Conservation (phyloP, 2,329 filamentous ascomycete species). For the Diplodia intermedia region DNA sequence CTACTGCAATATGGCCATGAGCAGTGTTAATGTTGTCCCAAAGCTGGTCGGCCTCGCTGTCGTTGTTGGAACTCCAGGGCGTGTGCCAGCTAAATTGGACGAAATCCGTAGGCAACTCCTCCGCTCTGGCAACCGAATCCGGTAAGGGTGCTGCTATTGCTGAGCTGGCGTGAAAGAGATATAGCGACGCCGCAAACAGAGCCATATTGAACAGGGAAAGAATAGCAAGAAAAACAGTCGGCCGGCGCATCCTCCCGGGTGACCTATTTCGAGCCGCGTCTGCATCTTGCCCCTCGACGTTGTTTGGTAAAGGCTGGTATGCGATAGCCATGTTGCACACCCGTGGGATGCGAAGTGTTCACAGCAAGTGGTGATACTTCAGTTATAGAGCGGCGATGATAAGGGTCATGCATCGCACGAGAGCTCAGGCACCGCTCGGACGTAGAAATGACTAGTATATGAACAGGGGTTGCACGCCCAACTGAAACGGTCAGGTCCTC, state of each 20-base stretch:
- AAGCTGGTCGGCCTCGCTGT: conserved; percentile 8
- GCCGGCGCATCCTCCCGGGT: not conserved
- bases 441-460: not conserved
- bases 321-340: not conserved
- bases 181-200: conserved; percentile 1
- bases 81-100: conserved; percentile 16
- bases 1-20: conserved; percentile 17
- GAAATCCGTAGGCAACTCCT: not conserved
- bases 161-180: not conserved
- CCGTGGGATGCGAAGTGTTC: not conserved
- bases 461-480: not conserved
- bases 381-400: not conserved
- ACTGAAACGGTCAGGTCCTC: not conserved
- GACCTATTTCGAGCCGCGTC: not conserved
- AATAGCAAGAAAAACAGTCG: not conserved
- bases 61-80: conserved; percentile 17
- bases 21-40: conserved; percentile 21
- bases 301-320: not conserved
- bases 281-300: not conserved
- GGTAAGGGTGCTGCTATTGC: not conserved
- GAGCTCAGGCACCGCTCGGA: not conserved
- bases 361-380: not conserved
- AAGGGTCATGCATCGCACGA: conserved; percentile 1
- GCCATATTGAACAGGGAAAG: not conserved
- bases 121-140: not conserved